These are phyloP conservation scores for Wickerhamia fluorescens DNA, from an alignment of 805 yeast species.

Conservation along the genomic window DNA sequence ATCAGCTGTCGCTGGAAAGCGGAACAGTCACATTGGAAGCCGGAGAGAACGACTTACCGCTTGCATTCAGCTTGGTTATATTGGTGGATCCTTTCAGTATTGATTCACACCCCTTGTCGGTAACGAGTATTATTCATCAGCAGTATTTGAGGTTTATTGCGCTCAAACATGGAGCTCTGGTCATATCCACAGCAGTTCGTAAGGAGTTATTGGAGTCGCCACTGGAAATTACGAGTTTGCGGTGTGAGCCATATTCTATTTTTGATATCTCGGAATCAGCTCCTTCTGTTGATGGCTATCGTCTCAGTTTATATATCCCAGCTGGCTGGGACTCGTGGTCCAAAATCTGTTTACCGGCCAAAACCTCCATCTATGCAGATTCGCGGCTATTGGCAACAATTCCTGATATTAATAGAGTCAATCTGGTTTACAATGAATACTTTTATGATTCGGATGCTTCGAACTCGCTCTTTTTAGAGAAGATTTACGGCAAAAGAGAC, in stretches of 20 bases:
- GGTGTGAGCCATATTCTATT: not conserved
- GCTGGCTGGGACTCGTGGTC: conserved; percentile 46
- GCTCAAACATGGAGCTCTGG: conserved; percentile 23
- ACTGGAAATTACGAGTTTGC: conserved; percentile 1
- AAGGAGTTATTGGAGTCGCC: conserved; percentile 2
- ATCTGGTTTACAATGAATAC: too few species aligned
- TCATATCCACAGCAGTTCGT: conserved; percentile 8
- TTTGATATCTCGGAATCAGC: not conserved
- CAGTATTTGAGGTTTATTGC: conserved; percentile 29
- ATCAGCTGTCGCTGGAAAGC: conserved; percentile 1
- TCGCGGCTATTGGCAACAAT: too few species aligned
- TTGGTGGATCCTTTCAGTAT: conserved; percentile 9
- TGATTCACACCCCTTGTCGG: conserved; percentile 12
- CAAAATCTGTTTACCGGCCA: conserved; percentile 35
- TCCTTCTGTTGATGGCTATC: not conserved
- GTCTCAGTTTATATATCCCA: conserved; percentile 25
- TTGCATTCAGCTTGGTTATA: conserved; percentile 12
- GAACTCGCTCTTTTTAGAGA: too few species aligned
- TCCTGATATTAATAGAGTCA: too few species aligned
- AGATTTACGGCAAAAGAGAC: too few species aligned
- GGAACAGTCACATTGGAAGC: conserved; percentile 5
- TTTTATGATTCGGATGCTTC: too few species aligned
- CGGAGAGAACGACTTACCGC: conserved; percentile 20
- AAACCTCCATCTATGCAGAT: conserved; percentile 16
- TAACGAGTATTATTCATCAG: too few species aligned